Evolutionary conservation across 345 rosid species (phyloP), one percentile per base, ranked within the genome.

Genomic region (Camelina neglecta): DNA sequence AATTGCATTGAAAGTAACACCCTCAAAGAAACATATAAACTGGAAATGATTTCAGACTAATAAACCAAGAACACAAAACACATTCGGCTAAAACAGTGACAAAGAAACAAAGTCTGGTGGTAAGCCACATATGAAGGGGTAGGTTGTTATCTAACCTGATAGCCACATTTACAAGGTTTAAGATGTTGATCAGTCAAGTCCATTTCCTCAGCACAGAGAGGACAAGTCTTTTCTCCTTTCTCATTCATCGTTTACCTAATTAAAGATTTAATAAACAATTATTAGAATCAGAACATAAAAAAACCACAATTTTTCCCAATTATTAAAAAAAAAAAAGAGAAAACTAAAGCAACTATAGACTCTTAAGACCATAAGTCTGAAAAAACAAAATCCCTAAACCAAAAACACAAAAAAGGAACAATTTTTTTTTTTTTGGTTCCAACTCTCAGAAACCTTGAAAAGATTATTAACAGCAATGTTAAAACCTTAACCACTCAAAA

Each of bases 141-240:
- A 60, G 10, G 36, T 55, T 8, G 41, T 23, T 36, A 56, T 51
- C 81, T 38, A 77, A 93, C 97, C 94, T 94, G 93, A 44, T 94
- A 92, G 36, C 97, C 98, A 84, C 98, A 94, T 87, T 86, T 86
- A 86, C 98, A 94, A 68, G 98, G 97, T 80, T 92, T 94, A 73
- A 94, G 83, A 49, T 90, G 92, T 79, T 89, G 97, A 86, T 94
- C 98, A 59, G 98, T 94, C 84, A 89, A 80, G 76, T 92, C 98
- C 98, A 94, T 92, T 83, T 92, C 97, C 79, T 94, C 97, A 1
- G 96, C 85, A 35, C 98, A 94, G 54, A 94, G 90, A 67, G 98
- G 98, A 75, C 98, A 94, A 36, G 89, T 88, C 86, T 75, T 94
- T 66, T 94, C 98, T 77, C 96, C 98, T 73, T 87, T 87, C 48